Percentiles rank a stretch among this genome's conserved stretches.
phyloP scores from a whole-genome alignment of 2,329 filamentous ascomycete species.

The Coniosporium tulheliwenetii region DNA sequence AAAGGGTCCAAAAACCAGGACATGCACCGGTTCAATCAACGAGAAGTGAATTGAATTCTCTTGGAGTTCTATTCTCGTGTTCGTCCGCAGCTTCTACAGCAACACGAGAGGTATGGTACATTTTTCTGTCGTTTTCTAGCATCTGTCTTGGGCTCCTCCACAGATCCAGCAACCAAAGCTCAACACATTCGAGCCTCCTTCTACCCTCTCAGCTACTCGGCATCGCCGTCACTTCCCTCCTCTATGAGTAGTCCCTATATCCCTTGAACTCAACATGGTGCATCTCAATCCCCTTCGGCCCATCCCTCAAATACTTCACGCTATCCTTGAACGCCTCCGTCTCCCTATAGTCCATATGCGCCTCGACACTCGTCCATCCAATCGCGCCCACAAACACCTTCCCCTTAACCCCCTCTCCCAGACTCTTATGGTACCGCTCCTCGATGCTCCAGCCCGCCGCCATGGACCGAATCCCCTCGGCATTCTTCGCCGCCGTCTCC shows the following conservation, averaged over 20 bases:
- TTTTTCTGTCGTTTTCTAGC: too few relatives aligned
- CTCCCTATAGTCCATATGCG: constrained; percentile 30
- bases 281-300: constrained; percentile 26
- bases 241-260: background rate
- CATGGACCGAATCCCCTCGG: constrained; percentile 12
- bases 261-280: constrained; percentile 26
- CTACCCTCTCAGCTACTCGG: too few relatives aligned
- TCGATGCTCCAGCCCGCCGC: constrained; percentile 21
- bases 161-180: too few relatives aligned
- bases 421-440: constrained; percentile 7
- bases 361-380: constrained; percentile 36
- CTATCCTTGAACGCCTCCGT: constrained; percentile 27
- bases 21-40: too few relatives aligned
- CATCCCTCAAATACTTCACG: constrained; percentile 25
- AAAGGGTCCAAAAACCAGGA: too few relatives aligned
- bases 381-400: constrained; percentile 27
- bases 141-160: too few relatives aligned
- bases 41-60: too few relatives aligned
- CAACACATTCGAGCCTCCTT: too few relatives aligned
- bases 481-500: constrained; percentile 15
- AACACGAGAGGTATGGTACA: too few relatives aligned
- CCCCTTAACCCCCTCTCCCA: constrained; percentile 18
- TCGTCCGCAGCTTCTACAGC: too few relatives aligned
- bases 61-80: too few relatives aligned
- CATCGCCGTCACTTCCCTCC: too few relatives aligned